Base-by-base conservation (phyloP, 805 yeast species). In the Zygosaccharomyces rouxii region DNA sequence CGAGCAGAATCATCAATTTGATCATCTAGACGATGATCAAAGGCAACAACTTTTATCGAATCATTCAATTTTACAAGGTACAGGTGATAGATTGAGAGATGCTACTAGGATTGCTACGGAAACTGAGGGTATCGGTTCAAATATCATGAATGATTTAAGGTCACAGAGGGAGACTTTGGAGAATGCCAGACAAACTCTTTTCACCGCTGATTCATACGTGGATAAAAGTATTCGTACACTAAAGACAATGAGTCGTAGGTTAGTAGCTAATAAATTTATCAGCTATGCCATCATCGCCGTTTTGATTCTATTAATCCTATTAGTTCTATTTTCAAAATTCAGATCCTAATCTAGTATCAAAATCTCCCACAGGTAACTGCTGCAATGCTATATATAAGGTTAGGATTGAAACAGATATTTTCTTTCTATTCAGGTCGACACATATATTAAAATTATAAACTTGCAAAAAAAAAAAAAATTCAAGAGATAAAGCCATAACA, bases 221-320 rank as follows among this genome's bases (percentile, higher is more conserved):
- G 98, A 94, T 68, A 83, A 86, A 63, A 83, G 94, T 48, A 78
- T 94, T 48, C 79, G 86, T 49, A 94, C 98, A 0, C 73, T 94
- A 59, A 82, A 89, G 59, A 77, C 87, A 16, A 94, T 94, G 99
- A 85, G 96, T 22, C 78, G 98, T 68, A 74, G 98, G 59, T 76
- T 90, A 75, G 89, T 95, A 9, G 92, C 97, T 5, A 92, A 92
- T 68, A 85, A 89, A 67, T 75, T 90, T 56, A 85, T 92, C 54
- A 87, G 95, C 49, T 87, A 89, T 60, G 95, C 95, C 9, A 92
- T 92, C 49, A 92, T 92, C 47, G 96, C 86, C 5, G 90, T 92
- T 16, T 76, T 92, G 60, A 81, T 92, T 5, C 60, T 92, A 46
- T 74, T 92, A 59, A 92, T 92, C 42, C 71, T 92, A 54, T 73